Evolutionary conservation across 345 rosid genomes (phyloP), one percentile per base, ranked within the genome.

Genomic region (Gossypium anomalum): DNA sequence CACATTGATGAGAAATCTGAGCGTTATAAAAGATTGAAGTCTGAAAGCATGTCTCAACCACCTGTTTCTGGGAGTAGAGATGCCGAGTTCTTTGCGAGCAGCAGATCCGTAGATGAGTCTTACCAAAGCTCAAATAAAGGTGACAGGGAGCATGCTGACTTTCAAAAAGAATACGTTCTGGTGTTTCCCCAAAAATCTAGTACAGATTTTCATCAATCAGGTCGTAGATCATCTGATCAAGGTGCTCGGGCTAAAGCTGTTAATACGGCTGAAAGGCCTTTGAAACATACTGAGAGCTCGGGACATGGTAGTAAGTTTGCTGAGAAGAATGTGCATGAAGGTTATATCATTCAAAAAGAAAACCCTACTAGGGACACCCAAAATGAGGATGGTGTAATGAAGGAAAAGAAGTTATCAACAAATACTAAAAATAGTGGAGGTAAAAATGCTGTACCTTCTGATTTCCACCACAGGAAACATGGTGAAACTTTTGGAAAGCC

Each of bases 361-460:
- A 90, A 83, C 75, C 76, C 79, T 73, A 78, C 79, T 75, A 82
- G 81, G 72, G 93, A 91, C 67, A 48, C 59, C 80, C 86, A 82
- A 76, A 85, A 80, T 78, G 95, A 87, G 78, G 87, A 83, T 75
- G 73, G 55, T 62, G 76, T 79, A 75, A 49, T 55, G 9, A 86
- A 76, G 80, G 85, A 84, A 71, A 92, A 81, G 77, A 89, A 79
- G 82, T 72, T 76, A 66, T 71, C 76, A 17, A 93, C 86, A 84
- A 85, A 85, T 74, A 75, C 61, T 20, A 90, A 81, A 83, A 86
- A 84, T 77, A 85, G 84, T 72, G 89, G 87, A 58, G 83, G 81
- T 56, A 87, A 84, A 80, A 80, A 76, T 79, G 81, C 84, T 45
- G 72, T 86, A 41, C 79, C 89, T 23, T 71, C 80, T 47, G 93